A percentile compares a stretch with the other conserved stretches of the same genome.
Conservation (phyloP, 345 rosid species). For the Combretum micranthum region DNA sequence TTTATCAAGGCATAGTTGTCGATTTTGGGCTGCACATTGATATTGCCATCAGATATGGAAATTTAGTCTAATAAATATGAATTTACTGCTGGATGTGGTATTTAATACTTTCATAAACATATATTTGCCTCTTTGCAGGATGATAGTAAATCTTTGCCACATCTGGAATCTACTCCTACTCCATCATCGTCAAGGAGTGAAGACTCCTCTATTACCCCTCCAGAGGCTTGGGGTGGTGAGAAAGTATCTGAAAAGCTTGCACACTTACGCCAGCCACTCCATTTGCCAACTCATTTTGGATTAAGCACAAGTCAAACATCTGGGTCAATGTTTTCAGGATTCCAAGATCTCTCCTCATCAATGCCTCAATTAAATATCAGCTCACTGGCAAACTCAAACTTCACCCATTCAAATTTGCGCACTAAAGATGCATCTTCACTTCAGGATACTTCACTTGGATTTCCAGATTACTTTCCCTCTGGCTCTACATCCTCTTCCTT, state of each 20-base stretch:
- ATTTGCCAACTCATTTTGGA: slow-evolving; percentile 59
- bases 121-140: slow-evolving; percentile 37
- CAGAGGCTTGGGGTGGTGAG: slow-evolving; percentile 99
- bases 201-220: slow-evolving; percentile 79
- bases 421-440: slow-evolving; percentile 42
- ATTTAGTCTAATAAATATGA: too few species aligned
- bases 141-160: slow-evolving; percentile 36
- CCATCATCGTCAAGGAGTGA: slow-evolving; percentile 69
- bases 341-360: slow-evolving; percentile 54
- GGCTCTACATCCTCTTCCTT: slow-evolving; percentile 41
- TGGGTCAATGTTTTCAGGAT: slow-evolving; percentile 55
- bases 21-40: too few species aligned
- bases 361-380: slow-evolving; percentile 39
- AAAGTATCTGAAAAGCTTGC: slow-evolving; percentile 62
- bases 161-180: slow-evolving; percentile 47
- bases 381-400: slow-evolving; percentile 30
- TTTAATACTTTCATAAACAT: not conserved
- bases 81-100: not conserved
- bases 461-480: slow-evolving; percentile 46
- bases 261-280: slow-evolving; percentile 40
- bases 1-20: too few species aligned
- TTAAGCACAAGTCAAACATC: slow-evolving; percentile 46
- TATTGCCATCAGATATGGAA: too few species aligned
- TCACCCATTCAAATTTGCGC: slow-evolving; percentile 36
- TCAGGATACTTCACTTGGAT: slow-evolving; percentile 43